Conservation (phyloP, 495 filamentous ascomycete species). For the Neohortaea acidophila region DNA sequence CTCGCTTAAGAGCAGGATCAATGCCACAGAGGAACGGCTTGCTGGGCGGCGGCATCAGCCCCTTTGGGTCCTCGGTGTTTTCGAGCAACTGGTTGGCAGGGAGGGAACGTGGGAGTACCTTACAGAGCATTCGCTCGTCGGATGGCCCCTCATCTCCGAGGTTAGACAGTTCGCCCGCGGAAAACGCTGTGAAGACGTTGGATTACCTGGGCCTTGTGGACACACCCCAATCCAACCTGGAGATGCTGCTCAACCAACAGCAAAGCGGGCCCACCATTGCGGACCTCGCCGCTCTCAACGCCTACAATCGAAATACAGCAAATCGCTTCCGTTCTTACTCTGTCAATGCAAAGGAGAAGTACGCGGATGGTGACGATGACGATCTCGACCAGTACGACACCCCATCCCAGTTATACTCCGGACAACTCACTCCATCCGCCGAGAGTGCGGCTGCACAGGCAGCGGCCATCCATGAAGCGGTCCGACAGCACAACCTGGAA, state of each 20-base stretch:
- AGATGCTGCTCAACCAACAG: slow-evolving; percentile 40
- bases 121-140: slow-evolving; percentile 77
- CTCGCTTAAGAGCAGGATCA: slow-evolving; percentile 81
- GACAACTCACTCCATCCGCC: slow-evolving; percentile 56
- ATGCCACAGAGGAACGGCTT: slow-evolving; percentile 79
- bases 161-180: slow-evolving; percentile 70
- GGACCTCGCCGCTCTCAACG: slow-evolving; percentile 40
- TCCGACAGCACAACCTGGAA: slow-evolving; percentile 82
- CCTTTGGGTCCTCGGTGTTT: slow-evolving; percentile 82
- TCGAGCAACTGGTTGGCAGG: slow-evolving; percentile 66
- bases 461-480: slow-evolving; percentile 76
- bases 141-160: slow-evolving; percentile 77
- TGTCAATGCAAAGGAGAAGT: slow-evolving; percentile 96
- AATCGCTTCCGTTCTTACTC: slow-evolving; percentile 93
- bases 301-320: slow-evolving; percentile 57
- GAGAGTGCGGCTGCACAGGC: slow-evolving; percentile 51
- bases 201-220: slow-evolving; percentile 93
- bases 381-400: slow-evolving; percentile 15
- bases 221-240: slow-evolving; percentile 58
- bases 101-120: slow-evolving; percentile 65
- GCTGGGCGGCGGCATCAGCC: slow-evolving; percentile 36
- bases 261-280: slow-evolving; percentile 48
- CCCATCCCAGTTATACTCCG: slow-evolving; percentile 44
- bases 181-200: slow-evolving; percentile 83
- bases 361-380: slow-evolving; percentile 83